phyloP scores from a whole-genome alignment of 352 stramenopile genomes.

The Phytophthora pistaciae region DNA sequence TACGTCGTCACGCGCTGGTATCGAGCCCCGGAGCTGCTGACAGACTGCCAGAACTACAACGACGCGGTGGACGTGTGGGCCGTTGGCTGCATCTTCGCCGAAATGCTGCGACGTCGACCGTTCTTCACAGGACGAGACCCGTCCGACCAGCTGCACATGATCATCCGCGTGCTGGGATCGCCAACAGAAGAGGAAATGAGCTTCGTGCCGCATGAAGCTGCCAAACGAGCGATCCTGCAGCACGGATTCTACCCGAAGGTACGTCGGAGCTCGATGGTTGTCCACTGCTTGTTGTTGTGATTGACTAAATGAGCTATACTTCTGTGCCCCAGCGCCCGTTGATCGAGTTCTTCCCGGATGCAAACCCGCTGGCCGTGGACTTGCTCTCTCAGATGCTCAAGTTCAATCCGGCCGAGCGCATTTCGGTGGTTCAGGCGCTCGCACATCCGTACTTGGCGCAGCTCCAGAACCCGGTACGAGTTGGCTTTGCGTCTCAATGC shows the following conservation, averaged over 20 bases:
- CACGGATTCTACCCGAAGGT: slow-evolving; percentile 89
- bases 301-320: background rate
- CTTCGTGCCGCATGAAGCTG: slow-evolving; percentile 96
- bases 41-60: slow-evolving; percentile 96
- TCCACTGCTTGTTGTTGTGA: too few species aligned
- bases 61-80: slow-evolving; percentile 97
- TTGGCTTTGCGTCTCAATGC: background rate
- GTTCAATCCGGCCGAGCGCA: slow-evolving; percentile 95
- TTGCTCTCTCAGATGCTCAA: slow-evolving; percentile 93
- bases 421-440: slow-evolving; percentile 92
- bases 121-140: slow-evolving; percentile 87
- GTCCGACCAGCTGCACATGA: slow-evolving; percentile 89
- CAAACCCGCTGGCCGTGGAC: slow-evolving; percentile 84
- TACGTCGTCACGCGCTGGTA: slow-evolving; percentile 97
- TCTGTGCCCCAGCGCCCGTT: slow-evolving; percentile 56
- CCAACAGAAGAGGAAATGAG: slow-evolving; percentile 95
- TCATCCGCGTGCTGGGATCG: slow-evolving; percentile 93
- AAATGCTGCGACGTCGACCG: slow-evolving; percentile 97
- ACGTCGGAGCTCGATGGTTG: background rate
- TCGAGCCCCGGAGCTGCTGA: slow-evolving; percentile 86
- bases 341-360: slow-evolving; percentile 88
- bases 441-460: slow-evolving; percentile 91
- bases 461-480: slow-evolving; percentile 89
- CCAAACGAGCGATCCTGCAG: slow-evolving; percentile 85
- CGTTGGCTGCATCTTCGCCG: slow-evolving; percentile 99